Evolutionary conservation across 2,329 filamentous ascomycete species (phyloP), one percentile per base, ranked within the genome.

Genomic region (Stylonectria norvegica): DNA sequence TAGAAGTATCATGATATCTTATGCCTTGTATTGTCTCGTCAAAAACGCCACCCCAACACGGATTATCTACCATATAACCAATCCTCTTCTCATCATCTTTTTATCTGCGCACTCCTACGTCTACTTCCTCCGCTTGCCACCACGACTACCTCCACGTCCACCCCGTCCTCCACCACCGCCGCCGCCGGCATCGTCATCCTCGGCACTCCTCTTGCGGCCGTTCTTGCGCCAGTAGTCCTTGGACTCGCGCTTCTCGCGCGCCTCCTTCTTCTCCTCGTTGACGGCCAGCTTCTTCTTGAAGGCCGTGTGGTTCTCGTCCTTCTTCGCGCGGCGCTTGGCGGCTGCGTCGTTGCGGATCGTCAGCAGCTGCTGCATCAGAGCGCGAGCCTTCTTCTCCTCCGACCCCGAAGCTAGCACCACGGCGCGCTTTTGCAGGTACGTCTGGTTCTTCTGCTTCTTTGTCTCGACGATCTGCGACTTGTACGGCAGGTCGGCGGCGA

Each of bases 391-490:
- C 74, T 85, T 89, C 76, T 98, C 93, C 65, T 97, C 91, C 19
- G 85, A 85, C 10, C 84, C 77, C 18, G 83, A 83, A 10, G 84
- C 76, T 12, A 88, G 68, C 17, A 95, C 80, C n/a, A 97, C 89
- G 11, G 91, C 93, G 8, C 93, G 86, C 71, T 96, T 96, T 72
- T 95, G 89, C 75, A 95, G 75, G 65, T 98, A 98, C 16, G 90
- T 95, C 59, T 83, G 69, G 57, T 82, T 83, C 63, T 79, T 82
- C 70, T 90, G 88, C 45, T 85, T 81, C 67, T 85, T 85, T 71
- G 86, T 91, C 61, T 81, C 72, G 16, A 85, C 78, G 58, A 95
- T 90, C 64, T 98, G 93, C 10, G 86, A 90, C 63, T 90, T 91
- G 79, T 86, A 98, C 5, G 93, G 93, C 8, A 98, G 78, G 5